These are phyloP conservation scores for Allomyces javanicus DNA, from an alignment of 192 early-diverging fungal species.

Conservation along the genomic window DNA sequence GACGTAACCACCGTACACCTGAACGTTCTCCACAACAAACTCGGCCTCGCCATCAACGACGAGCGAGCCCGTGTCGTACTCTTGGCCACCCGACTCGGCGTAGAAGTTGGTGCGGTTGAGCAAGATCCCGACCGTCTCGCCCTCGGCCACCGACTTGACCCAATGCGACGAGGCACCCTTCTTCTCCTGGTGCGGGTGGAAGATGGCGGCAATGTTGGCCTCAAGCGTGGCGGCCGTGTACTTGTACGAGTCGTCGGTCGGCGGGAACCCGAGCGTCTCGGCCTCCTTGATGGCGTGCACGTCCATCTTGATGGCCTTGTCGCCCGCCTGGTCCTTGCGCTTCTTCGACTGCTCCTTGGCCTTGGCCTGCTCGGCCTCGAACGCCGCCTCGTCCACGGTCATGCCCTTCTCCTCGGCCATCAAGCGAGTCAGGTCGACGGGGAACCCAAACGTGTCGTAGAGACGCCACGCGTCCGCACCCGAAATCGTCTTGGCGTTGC, in stretches of 20 bases:
- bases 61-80: conserved; percentile 74
- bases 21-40: conserved; percentile 79
- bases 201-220: conserved; percentile 64
- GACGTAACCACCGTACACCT: conserved; percentile 85
- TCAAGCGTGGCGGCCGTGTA: conserved; percentile 52
- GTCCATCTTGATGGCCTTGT: conserved; percentile 31
- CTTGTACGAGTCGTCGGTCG: conserved; percentile 74
- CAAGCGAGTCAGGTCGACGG: conserved; percentile 84
- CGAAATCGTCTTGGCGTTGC: conserved; percentile 39
- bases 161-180: conserved; percentile 10
- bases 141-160: conserved; percentile 18
- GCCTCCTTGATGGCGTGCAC: conserved; percentile 80
- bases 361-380: conserved; percentile 50
- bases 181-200: conserved; percentile 21
- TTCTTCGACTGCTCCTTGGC: conserved; percentile 55
- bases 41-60: conserved; percentile 66
- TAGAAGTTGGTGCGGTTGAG: conserved; percentile 95
- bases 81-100: conserved; percentile 91
- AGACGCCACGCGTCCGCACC: conserved; percentile 91
- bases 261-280: conserved; percentile 41
- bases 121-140: conserved; percentile 58
- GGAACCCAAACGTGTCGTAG: conserved; percentile 98
- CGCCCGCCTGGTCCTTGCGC: conserved; percentile 13
- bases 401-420: conserved; percentile 96
- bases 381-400: conserved; percentile 62